A percentile compares a stretch with the other conserved stretches of the same genome.
These are phyloP conservation scores for Lasiodiplodia gonubiensis DNA, from an alignment of 2,329 filamentous ascomycete genomes.

Conservation along the genomic window DNA sequence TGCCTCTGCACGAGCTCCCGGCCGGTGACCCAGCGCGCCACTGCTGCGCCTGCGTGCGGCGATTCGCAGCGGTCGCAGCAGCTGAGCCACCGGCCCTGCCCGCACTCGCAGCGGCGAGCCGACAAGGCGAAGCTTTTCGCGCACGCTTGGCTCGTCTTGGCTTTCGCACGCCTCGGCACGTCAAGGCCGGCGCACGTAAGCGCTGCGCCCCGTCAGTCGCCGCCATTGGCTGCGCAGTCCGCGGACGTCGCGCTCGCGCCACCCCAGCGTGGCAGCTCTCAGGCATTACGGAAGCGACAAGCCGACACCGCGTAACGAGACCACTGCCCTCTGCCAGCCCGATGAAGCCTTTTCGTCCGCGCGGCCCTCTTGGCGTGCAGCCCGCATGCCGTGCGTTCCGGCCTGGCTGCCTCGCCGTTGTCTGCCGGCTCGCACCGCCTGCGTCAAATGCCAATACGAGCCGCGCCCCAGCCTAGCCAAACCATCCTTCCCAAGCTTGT, in stretches of 20 bases:
- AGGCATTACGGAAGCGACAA: slow-evolving; percentile 13
- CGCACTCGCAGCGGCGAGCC: not conserved
- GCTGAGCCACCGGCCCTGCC: slow-evolving; percentile 18
- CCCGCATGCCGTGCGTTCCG: slow-evolving; percentile 11
- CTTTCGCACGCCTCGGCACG: slow-evolving; percentile 5
- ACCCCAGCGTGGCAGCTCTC: slow-evolving; percentile 6
- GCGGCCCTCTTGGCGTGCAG: slow-evolving; percentile 23
- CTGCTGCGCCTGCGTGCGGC: slow-evolving; percentile 16
- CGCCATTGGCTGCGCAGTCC: slow-evolving; percentile 10
- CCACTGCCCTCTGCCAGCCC: slow-evolving; percentile 1
- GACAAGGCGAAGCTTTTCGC: slow-evolving; percentile 18
- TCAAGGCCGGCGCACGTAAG: slow-evolving; percentile 18
- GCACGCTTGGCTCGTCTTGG: slow-evolving; percentile 17
- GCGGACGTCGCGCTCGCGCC: slow-evolving; percentile 5
- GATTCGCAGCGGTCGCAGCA: not conserved
- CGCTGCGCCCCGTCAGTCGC: slow-evolving; percentile 7
- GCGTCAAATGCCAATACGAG: slow-evolving; percentile 19
- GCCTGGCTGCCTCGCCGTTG: slow-evolving; percentile 5
- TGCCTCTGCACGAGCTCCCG: slow-evolving; percentile 11
- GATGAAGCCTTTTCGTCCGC: slow-evolving; percentile 19
- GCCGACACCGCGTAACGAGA: slow-evolving; percentile 1
- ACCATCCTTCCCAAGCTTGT: slow-evolving; percentile 22
- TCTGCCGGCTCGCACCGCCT: slow-evolving; percentile 3
- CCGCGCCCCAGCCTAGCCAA: not conserved
- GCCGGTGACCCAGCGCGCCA: slow-evolving; percentile 1